These are phyloP conservation scores for Trichoderma sp. DNA, from an alignment of 2,329 filamentous ascomycete genomes.

Conservation along the genomic window DNA sequence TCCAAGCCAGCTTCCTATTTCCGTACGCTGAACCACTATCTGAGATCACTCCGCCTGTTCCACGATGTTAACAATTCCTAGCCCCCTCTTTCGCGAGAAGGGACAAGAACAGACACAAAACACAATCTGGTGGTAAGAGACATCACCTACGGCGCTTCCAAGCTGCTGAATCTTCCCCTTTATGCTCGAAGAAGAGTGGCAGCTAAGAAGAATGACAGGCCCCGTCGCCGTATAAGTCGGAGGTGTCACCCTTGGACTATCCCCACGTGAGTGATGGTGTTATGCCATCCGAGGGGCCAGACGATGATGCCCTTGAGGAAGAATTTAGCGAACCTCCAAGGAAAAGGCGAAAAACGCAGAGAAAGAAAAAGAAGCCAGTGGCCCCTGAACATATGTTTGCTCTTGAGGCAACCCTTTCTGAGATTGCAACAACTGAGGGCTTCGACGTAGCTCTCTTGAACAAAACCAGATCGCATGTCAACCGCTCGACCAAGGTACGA, in stretches of 20 bases:
- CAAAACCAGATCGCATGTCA: too few relatives aligned
- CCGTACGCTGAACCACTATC: neutral
- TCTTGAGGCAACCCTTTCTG: neutral
- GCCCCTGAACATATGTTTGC: neutral
- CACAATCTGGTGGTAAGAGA: neutral
- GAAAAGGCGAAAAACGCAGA: slow-evolving; percentile 9
- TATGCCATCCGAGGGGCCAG: neutral
- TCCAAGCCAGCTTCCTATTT: neutral
- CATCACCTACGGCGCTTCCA: neutral
- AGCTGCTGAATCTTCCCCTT: neutral
- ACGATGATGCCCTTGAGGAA: neutral
- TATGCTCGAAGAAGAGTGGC: neutral
- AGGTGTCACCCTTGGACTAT: neutral
- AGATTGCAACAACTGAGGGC: neutral
- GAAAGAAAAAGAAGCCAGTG: slow-evolving; percentile 24
- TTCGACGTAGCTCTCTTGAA: too few relatives aligned
- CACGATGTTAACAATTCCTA: neutral
- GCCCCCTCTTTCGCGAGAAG: neutral
- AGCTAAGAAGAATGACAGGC: neutral
- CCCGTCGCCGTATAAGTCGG: neutral
- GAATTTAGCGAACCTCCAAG: neutral
- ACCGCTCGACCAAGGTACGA: too few relatives aligned
- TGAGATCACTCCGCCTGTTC: too few relatives aligned
- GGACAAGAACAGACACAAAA: neutral
- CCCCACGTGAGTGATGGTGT: neutral